Base-by-base conservation (phyloP, 805 yeast species). In the Pichia nakasei region DNA sequence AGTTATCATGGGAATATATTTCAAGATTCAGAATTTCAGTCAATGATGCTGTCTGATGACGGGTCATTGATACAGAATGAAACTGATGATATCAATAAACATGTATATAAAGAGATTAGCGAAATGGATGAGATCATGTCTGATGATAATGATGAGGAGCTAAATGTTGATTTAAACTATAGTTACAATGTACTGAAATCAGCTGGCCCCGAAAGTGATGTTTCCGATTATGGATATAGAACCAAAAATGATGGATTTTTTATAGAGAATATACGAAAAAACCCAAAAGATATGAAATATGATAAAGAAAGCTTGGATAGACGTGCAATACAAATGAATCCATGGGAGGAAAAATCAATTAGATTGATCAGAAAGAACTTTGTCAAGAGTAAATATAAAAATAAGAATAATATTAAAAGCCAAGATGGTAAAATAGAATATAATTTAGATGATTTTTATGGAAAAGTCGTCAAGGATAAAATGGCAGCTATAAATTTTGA, bases 1-100 rank as follows among this genome's bases (percentile, higher is more conserved):
- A 9, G 15, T 12, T 19, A 43, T 3, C 26, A 24, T 33, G 22
- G 20, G 13, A n/a, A 31, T 11, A 39, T 44, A 34, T 44, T 44
- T 33, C 42, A 44, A 37, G 24, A 29, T 27, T 39, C 43, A 3
- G 17, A 41, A 6, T 40, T 44, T 20, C 24, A 37, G 12, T 37
- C 39, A 15, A 18, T 44, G 17, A 40, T 22, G 5, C 15, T 44
- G 5, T 44, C 47, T 13, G 35, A 40, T 9, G 38, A 44, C 33
- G 47, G 47, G 5, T 44, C 43, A 3, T 37, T 44, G 22, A 22
- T 44, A 9, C 44, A 37, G 13, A 33, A 20, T 27, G 38, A 22
- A 8, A 24, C 32, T 22, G 11, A 26, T 5, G 18, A 22, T 22
- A 22, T 9, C 3, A 20, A 6, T 3, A 21, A 35, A 8, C 18